phyloP scores from a whole-genome alignment of 768 basidiomycete species.

The Suillus lakei region DNA sequence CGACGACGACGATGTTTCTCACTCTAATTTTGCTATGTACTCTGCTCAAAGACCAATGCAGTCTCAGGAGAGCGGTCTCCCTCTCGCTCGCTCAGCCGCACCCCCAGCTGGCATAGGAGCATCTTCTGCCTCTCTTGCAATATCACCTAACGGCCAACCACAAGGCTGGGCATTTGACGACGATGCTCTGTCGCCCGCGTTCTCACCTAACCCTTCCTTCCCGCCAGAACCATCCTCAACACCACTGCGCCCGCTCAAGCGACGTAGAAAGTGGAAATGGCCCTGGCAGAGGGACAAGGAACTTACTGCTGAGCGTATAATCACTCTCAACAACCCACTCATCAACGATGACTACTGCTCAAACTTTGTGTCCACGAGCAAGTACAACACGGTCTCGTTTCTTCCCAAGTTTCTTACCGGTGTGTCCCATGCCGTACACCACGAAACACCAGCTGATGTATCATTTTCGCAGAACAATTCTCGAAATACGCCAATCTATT shows the following conservation, averaged over 20 bases:
- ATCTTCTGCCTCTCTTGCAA: constrained; percentile 48
- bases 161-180: constrained; percentile 81
- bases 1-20: constrained; percentile 74
- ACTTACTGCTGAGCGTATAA: constrained; percentile 74
- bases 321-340: constrained; percentile 78
- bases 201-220: constrained; percentile 49
- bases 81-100: constrained; percentile 61
- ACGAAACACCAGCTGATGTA: constrained; percentile 12
- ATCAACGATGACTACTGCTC: constrained; percentile 71
- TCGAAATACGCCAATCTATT: constrained; percentile 98
- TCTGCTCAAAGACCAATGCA: constrained; percentile 38
- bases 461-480: constrained; percentile 78
- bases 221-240: constrained; percentile 31
- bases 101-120: constrained; percentile 61
- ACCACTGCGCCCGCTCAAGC: constrained; percentile 16
- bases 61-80: constrained; percentile 54
- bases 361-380: constrained; percentile 93
- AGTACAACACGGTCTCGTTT: constrained; percentile 89
- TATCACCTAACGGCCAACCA: constrained; percentile 48
- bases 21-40: constrained; percentile 60
- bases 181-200: constrained; percentile 52
- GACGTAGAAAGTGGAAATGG: constrained; percentile 66
- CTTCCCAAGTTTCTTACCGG: constrained; percentile 92
- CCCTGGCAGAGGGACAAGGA: constrained; percentile 78
- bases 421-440: constrained; percentile 41